Conservation (phyloP, 129 eudicot species). For the Arctium lappa region DNA sequence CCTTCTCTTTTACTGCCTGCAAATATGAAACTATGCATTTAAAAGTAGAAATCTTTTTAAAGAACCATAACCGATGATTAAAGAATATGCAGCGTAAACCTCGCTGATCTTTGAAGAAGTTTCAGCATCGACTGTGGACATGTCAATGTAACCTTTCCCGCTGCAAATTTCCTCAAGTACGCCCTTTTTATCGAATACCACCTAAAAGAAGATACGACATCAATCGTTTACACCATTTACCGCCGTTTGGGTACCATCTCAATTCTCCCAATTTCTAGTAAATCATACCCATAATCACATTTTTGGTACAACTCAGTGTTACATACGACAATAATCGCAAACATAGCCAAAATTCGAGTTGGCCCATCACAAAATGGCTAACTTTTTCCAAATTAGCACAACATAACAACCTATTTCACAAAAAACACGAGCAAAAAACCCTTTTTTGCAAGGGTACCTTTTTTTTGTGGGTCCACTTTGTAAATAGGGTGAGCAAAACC, state of each 20-base stretch:
- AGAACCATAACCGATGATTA: too few relatives aligned
- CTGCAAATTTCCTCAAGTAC: constrained; percentile 72
- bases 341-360: background rate
- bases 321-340: background rate
- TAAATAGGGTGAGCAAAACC: background rate
- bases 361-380: background rate
- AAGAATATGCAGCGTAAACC: constrained; percentile 43
- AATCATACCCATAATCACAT: background rate
- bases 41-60: background rate
- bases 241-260: background rate
- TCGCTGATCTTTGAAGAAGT: constrained; percentile 84
- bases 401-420: background rate
- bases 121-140: constrained; percentile 98
- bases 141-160: constrained; percentile 91
- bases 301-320: background rate
- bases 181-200: constrained; percentile 84
- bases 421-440: background rate
- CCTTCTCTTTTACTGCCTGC: constrained; percentile 73
- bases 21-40: background rate
- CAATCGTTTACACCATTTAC: background rate
- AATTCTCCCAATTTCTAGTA: background rate
- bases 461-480: background rate
- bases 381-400: background rate
- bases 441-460: background rate
- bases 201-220: constrained; percentile 33